A percentile compares a stretch with the other conserved stretches of the same genome.
These are phyloP conservation scores for Zygoascus sp. DNA, from an alignment of 1,139 yeast genomes.

Conservation along the genomic window DNA sequence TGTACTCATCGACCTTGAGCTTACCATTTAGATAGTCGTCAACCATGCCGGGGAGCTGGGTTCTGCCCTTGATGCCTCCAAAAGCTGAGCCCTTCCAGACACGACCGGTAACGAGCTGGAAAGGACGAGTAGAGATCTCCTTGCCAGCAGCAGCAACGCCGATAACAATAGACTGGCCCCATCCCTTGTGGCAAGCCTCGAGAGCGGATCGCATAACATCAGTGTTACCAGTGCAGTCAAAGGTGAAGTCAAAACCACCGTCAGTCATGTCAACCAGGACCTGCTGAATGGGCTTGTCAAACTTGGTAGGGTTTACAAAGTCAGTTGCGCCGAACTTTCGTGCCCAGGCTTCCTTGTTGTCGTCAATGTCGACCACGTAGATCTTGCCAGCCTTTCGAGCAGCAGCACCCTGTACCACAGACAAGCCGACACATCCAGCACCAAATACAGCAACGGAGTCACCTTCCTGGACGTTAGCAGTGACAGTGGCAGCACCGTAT, in stretches of 20 bases:
- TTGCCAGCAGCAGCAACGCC: conserved; percentile 99
- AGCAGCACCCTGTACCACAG: conserved; percentile 92
- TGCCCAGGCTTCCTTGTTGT: conserved; percentile 81
- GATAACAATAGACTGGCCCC: conserved; percentile 93
- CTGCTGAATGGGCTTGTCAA: conserved; percentile 72
- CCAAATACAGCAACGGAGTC: conserved; percentile 96
- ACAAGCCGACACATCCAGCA: conserved; percentile 94
- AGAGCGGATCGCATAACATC: conserved; percentile 92
- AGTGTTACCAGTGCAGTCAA: conserved; percentile 97
- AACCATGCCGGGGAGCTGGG: conserved; percentile 89
- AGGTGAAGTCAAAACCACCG: conserved; percentile 93
- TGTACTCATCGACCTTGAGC: conserved; percentile 89
- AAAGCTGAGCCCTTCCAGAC: conserved; percentile 98
- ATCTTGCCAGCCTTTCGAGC: conserved; percentile 76
- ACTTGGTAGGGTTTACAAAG: conserved; percentile 75
- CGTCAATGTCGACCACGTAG: conserved; percentile 84
- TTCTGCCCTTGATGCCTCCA: conserved; percentile 97
- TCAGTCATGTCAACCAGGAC: conserved; percentile 85
- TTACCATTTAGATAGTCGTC: conserved; percentile 78
- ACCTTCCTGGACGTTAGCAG: conserved; percentile 88
- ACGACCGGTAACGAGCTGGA: conserved; percentile 98
- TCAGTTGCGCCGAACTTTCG: conserved; percentile 91
- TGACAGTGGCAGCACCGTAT: conserved; percentile 93
- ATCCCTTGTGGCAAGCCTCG: conserved; percentile 97
- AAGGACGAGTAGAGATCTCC: conserved; percentile 94